Base-by-base conservation (phyloP, 257 asterid species). In the Gentiana straminea region DNA sequence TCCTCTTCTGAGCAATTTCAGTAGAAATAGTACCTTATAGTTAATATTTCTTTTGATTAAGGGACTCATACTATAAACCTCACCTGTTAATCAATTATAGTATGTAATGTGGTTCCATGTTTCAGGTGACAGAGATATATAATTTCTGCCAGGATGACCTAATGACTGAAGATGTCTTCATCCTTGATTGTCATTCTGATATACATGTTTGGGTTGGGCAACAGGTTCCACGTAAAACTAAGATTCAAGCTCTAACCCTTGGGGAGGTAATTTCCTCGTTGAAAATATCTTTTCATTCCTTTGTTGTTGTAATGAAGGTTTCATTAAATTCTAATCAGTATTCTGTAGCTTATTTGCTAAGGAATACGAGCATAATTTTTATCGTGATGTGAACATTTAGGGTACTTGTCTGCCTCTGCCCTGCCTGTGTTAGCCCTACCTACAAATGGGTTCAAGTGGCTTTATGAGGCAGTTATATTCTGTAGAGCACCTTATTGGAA, bases 81-180 rank as follows among this genome's bases (percentile, higher is more conserved):
- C 15, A 43, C 49, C n/a, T 41, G 15, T 13, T 49, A 5, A 7
- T 41, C 8, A 24, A 24, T 10, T 37, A 53, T 51, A 5, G 24
- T 51, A 60, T 51, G 50, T n/a, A 58, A 71, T 58, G 58, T 39
- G 46, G 55, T 54, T 59, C 59, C 68, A 47, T 70, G 56, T 74
- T 75, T 61, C 85, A 88, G 97, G 95, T 81, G 66, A 79, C 72
- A 58, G 97, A 88, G 80, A 77, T 88, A 13, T 73, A 77, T 78
- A 88, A 81, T 59, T 88, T 77, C 83, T 66, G 75, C 74, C 97
- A 88, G 79, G 97, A 88, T 69, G 97, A 88, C 70, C 78, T 88
- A 33, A 83, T 84, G 74, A 88, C 97, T 33, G 97, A 88, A 79
- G 97, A 88, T 67, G 77, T 88, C 59, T 72, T 72, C 71, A 70